Percentiles rank a stretch among this genome's conserved stretches.
These are phyloP conservation scores for Phaeosphaeriaceae sp. DNA, from an alignment of 2,329 filamentous ascomycete genomes.

Conservation along the genomic window DNA sequence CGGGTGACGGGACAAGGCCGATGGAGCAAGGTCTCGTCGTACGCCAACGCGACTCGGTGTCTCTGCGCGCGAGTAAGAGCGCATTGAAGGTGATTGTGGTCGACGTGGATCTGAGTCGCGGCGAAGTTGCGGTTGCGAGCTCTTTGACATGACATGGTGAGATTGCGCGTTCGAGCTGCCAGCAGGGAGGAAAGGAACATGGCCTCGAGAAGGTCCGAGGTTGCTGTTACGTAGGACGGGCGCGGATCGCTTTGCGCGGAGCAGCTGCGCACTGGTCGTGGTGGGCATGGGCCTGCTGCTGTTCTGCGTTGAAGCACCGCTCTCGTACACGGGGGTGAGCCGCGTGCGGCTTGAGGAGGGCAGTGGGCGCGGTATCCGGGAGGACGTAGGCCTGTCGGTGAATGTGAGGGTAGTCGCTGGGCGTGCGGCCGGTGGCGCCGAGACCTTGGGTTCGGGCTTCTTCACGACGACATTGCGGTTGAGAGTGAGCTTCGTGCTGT, in stretches of 20 bases:
- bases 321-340: constrained; percentile 93
- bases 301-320: constrained; percentile 72
- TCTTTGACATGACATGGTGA: constrained; percentile 78
- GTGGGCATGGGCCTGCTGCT: constrained; percentile 63
- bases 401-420: constrained; percentile 89
- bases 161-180: constrained; percentile 71
- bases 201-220: constrained; percentile 67
- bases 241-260: constrained; percentile 67
- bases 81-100: constrained; percentile 54
- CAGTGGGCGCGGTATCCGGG: constrained; percentile 81
- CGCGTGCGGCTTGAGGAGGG: constrained; percentile 60
- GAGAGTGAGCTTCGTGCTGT: constrained; percentile 79
- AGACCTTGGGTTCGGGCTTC: constrained; percentile 61
- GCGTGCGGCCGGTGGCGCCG: constrained; percentile 72
- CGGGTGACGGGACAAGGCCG: constrained; percentile 59
- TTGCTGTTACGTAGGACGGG: constrained; percentile 60
- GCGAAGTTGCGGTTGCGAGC: constrained; percentile 74
- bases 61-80: constrained; percentile 58
- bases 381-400: constrained; percentile 72
- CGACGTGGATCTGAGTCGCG: constrained; percentile 77
- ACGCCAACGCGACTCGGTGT: constrained; percentile 55
- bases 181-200: constrained; percentile 79
- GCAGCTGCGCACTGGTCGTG: constrained; percentile 61
- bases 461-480: constrained; percentile 94
- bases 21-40: constrained; percentile 56